Percentiles rank a stretch among this genome's conserved stretches.
These are phyloP conservation scores for Paecilomyces niveus DNA, from an alignment of 2,329 filamentous ascomycete genomes.

Conservation along the genomic window DNA sequence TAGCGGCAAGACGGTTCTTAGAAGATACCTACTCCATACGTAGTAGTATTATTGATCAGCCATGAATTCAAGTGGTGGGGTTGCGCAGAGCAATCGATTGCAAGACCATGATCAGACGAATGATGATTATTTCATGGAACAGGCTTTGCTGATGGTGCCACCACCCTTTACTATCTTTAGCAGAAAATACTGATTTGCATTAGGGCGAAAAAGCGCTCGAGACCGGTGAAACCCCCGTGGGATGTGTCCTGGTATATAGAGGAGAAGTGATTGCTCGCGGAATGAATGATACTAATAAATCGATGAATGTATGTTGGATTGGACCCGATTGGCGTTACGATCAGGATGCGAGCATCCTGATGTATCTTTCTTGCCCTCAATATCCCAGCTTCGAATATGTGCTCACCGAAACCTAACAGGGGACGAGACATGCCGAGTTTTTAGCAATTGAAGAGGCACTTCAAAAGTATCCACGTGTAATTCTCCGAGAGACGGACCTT, in stretches of 20 bases:
- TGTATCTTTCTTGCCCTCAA: not conserved
- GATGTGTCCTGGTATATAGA: slow-evolving; percentile 83
- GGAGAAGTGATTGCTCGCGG: slow-evolving; percentile 75
- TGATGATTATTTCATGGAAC: slow-evolving; percentile 66
- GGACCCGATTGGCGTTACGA: not conserved
- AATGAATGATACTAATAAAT: slow-evolving; percentile 95
- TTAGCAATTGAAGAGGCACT: slow-evolving; percentile 69
- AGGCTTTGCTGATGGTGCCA: slow-evolving; percentile 76
- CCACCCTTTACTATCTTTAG: not conserved
- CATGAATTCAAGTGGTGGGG: not conserved
- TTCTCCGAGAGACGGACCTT: slow-evolving; percentile 68
- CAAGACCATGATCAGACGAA: slow-evolving; percentile 11
- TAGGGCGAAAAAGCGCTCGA: slow-evolving; percentile 78
- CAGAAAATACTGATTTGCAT: slow-evolving; percentile 3
- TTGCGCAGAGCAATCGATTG: not conserved
- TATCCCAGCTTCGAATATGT: not conserved
- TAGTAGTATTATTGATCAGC: not conserved
- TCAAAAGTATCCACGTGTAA: slow-evolving; percentile 55
- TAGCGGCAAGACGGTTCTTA: not conserved
- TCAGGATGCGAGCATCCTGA: not conserved
- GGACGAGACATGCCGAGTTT: slow-evolving; percentile 92
- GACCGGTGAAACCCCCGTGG: slow-evolving; percentile 90
- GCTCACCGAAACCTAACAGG: slow-evolving; percentile 51
- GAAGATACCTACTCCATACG: not conserved
- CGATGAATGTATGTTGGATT: slow-evolving; percentile 51